A percentile compares a stretch with the other conserved stretches of the same genome.
Evolutionary conservation across 805 yeast genomes (phyloP).

Genomic region (Priceomyces haplophilus): DNA sequence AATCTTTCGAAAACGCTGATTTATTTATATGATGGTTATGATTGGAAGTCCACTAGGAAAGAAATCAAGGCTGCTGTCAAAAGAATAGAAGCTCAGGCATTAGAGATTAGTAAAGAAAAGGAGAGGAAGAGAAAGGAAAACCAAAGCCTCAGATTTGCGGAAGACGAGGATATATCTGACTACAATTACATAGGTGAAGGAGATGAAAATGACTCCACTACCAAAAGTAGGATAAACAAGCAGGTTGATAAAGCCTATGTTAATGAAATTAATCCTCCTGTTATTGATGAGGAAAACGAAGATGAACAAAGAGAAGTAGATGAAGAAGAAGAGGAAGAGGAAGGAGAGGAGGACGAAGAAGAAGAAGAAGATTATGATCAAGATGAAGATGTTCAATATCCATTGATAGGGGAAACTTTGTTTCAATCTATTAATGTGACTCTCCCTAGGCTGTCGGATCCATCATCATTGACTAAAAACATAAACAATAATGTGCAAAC

Average conservation of each 20-base stretch:
- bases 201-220: background rate
- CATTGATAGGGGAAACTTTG: constrained; percentile 56
- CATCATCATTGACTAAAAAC: constrained; percentile 44
- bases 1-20: constrained; percentile 40
- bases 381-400: constrained; percentile 9
- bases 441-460: constrained; percentile 46
- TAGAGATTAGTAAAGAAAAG: constrained; percentile 15
- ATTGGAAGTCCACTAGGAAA: constrained; percentile 77
- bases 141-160: background rate
- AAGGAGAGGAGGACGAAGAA: constrained; percentile 9
- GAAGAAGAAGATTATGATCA: constrained; percentile 11
- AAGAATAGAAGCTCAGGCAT: constrained; percentile 52
- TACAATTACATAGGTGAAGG: constrained; percentile 8
- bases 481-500: constrained; percentile 47
- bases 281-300: background rate
- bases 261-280: too few species aligned
- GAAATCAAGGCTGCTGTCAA: constrained; percentile 64
- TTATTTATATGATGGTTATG: constrained; percentile 83
- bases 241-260: too few species aligned
- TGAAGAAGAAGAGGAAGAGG: constrained; percentile 5
- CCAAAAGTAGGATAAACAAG: too few species aligned
- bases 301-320: background rate
- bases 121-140: constrained; percentile 1
- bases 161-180: background rate
- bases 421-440: constrained; percentile 80